Evolutionary conservation across 2,329 filamentous ascomycete species (phyloP), one percentile per base, ranked within the genome.

Genomic region (Claviceps lovelessii): DNA sequence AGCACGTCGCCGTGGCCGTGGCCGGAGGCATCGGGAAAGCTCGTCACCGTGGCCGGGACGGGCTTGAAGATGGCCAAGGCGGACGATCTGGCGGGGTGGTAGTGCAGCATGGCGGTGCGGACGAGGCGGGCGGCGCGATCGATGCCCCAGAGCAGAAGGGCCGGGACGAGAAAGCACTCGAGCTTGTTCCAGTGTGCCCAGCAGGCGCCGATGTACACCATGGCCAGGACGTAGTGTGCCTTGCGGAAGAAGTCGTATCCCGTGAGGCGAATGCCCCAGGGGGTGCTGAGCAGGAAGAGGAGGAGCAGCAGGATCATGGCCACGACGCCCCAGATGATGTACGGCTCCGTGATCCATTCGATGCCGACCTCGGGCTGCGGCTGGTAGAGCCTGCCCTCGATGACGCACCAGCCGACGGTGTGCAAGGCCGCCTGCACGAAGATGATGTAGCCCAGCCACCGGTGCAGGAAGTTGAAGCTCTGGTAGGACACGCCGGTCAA

Each of bases 181-280:
- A 90, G 72, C 52, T 81, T 72, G 52, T 74, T 66, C 86, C 86
- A 90, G 64, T 90, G 86, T 1, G 77, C 85, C 78, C 84, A 88
- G 67, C 84, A 85, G 3, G 84, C 85, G 5, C 84, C 86, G 13
- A 90, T 78, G 66, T 88, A 90, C 5, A 89, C 66, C 70, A 85
- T 80, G 11, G 85, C 86, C 2, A 89, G 72, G 13, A 88, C 72
- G 61, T 88, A 88, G 64, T 90, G 86, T 0, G 78, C 71, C 64
- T 88, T 88, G 57, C 85, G 77, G 73, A 90, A 90, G 68, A 85
- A 82, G 62, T 90, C 86, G 66, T 90, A 88, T 3, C 86, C 86
- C 0, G 84, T 88, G 50, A 76, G 67, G 9, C 76, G 74, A 55
- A 89, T 85, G 0, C 75, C 82, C 63, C 67, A 70, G 1, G 70